Evolutionary conservation across 306 rosid genomes (phyloP).

Genomic region (Crotalaria pallida): DNA sequence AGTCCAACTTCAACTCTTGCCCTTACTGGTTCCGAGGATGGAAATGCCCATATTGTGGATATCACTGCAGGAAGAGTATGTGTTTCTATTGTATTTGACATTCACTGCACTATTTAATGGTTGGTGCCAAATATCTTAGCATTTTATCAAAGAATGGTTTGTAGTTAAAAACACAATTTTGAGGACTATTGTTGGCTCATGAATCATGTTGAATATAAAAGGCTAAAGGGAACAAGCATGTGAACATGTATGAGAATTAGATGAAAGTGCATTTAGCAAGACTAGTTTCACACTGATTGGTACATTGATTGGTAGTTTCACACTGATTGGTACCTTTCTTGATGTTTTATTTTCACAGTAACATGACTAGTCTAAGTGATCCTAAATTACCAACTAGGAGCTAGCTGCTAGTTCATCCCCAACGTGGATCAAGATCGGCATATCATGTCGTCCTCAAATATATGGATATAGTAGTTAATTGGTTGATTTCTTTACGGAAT

Average conservation of each 20-base stretch:
- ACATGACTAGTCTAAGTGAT: too few relatives aligned
- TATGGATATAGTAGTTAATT: not conserved
- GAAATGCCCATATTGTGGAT: constrained; percentile 68
- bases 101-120: not conserved
- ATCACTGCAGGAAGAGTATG: constrained; percentile 70
- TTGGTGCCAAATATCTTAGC: too few relatives aligned
- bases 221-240: constrained; percentile 5
- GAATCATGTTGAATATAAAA: not conserved
- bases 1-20: constrained; percentile 67
- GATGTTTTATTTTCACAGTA: too few relatives aligned
- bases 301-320: too few relatives aligned
- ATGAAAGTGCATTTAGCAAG: not conserved
- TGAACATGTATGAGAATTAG: constrained; percentile 2
- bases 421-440: too few relatives aligned
- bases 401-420: too few relatives aligned
- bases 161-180: too few relatives aligned
- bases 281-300: not conserved
- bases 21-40: constrained; percentile 78
- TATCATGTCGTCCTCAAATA: too few relatives aligned
- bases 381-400: too few relatives aligned
- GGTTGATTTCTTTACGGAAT: not conserved
- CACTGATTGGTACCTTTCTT: too few relatives aligned
- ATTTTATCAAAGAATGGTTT: too few relatives aligned
- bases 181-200: not conserved
- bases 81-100: constrained; percentile 6